These are phyloP conservation scores for Umbelopsis vinacea DNA, from an alignment of 192 early-diverging fungal genomes.

Conservation along the genomic window DNA sequence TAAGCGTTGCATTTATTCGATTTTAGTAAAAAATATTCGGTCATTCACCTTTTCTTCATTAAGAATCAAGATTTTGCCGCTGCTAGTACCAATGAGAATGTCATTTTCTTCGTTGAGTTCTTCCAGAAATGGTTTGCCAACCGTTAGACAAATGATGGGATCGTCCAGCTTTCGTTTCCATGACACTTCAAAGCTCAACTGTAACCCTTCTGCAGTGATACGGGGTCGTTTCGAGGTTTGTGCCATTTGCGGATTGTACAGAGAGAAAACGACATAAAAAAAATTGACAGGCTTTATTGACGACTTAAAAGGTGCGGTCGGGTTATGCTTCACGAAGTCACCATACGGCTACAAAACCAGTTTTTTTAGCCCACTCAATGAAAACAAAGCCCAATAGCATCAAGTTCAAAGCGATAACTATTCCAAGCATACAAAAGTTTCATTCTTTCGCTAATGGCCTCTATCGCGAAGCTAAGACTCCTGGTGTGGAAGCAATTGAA, in stretches of 20 bases:
- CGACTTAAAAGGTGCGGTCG: neutral
- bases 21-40: neutral
- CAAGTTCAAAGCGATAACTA: neutral
- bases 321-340: neutral
- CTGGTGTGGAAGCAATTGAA: neutral
- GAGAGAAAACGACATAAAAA: neutral
- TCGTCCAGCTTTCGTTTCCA: constrained; percentile 35
- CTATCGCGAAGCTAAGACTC: neutral
- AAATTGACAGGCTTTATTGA: constrained; percentile 10
- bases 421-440: neutral
- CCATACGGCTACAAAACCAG: neutral
- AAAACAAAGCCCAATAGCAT: neutral
- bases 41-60: constrained; percentile 39
- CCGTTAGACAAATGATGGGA: constrained; percentile 35
- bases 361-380: neutral
- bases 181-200: constrained; percentile 22
- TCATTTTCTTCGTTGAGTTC: constrained; percentile 42
- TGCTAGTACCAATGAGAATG: constrained; percentile 35
- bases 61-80: constrained; percentile 37
- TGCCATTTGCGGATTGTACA: neutral
- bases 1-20: neutral
- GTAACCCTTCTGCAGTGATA: neutral
- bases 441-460: neutral
- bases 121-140: constrained; percentile 43
- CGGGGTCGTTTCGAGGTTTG: constrained; percentile 13